A percentile compares a stretch with the other conserved stretches of the same genome.
These are phyloP conservation scores for Cymbopogon flexuosus DNA, from an alignment of 202 grass and related monocot species.

Conservation along the genomic window DNA sequence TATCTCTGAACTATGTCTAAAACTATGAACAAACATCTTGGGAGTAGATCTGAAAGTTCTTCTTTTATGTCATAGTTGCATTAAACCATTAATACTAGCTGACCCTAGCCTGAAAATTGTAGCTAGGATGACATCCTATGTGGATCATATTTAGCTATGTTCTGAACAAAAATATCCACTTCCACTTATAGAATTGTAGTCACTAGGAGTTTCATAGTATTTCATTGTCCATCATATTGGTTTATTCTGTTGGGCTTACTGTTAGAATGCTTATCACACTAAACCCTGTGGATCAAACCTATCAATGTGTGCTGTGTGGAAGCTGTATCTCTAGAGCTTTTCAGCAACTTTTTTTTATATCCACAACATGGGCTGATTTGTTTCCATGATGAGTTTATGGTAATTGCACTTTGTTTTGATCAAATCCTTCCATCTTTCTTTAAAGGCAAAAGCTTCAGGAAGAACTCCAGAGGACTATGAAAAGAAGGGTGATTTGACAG, in stretches of 20 bases:
- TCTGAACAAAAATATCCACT: conserved; percentile 6
- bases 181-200: conserved; percentile 18
- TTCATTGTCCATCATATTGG: not conserved
- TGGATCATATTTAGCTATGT: conserved; percentile 7
- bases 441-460: conserved; percentile 91
- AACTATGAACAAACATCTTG: not conserved
- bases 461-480: conserved; percentile 70
- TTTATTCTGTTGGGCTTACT: conserved; percentile 19
- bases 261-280: not conserved
- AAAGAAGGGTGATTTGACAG: conserved; percentile 72
- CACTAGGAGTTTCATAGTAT: not conserved
- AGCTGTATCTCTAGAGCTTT: conserved; percentile 20
- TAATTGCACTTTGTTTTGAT: conserved; percentile 5
- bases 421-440: conserved; percentile 21
- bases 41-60: not conserved
- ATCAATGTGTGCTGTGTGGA: not conserved
- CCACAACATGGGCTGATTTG: not conserved
- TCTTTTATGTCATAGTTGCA: not conserved
- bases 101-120: not conserved
- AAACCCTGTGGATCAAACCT: conserved; percentile 4
- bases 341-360: not conserved
- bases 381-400: not conserved
- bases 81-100: not conserved
- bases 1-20: not conserved
- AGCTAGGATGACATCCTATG: not conserved